These are phyloP conservation scores for Fusarium albidum DNA, from an alignment of 2,329 filamentous ascomycete species.

Conservation along the genomic window DNA sequence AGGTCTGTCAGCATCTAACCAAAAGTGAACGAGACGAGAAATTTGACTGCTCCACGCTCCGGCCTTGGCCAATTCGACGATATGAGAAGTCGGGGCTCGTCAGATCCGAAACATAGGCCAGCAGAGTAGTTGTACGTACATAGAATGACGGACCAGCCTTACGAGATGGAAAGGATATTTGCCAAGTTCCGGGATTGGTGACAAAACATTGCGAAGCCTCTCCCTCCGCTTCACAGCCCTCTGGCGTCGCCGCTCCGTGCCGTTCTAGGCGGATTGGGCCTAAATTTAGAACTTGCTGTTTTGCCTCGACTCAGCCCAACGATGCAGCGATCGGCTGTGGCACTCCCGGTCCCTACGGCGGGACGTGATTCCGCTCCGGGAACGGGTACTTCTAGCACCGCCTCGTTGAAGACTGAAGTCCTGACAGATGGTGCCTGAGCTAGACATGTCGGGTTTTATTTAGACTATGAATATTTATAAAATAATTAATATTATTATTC, in stretches of 20 bases:
- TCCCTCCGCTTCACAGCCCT: conserved; percentile 30
- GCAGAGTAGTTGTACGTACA: too few species aligned
- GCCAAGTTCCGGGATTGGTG: neutral
- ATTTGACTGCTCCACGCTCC: neutral
- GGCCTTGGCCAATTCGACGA: too few species aligned
- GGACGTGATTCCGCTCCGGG: conserved; percentile 17
- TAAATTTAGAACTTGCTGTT: conserved; percentile 39
- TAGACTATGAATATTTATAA: too few species aligned
- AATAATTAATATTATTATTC: too few species aligned
- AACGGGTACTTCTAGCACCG: conserved; percentile 10
- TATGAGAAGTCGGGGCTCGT: too few species aligned
- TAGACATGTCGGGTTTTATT: too few species aligned
- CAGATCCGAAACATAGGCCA: too few species aligned
- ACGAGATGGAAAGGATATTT: neutral
- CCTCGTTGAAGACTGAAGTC: neutral
- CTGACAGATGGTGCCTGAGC: too few species aligned
- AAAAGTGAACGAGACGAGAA: neutral
- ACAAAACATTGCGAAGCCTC: conserved; percentile 19
- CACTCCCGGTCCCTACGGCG: conserved; percentile 1
- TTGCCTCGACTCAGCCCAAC: conserved; percentile 37
- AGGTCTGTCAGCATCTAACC: conserved; percentile 18
- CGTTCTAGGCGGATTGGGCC: conserved; percentile 17
- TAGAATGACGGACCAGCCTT: conserved; percentile 13
- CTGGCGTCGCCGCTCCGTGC: conserved; percentile 21
- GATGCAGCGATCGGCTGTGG: neutral